These are phyloP conservation scores for Pyrenula massariospora DNA, from an alignment of 495 filamentous ascomycete species.

Conservation along the genomic window DNA sequence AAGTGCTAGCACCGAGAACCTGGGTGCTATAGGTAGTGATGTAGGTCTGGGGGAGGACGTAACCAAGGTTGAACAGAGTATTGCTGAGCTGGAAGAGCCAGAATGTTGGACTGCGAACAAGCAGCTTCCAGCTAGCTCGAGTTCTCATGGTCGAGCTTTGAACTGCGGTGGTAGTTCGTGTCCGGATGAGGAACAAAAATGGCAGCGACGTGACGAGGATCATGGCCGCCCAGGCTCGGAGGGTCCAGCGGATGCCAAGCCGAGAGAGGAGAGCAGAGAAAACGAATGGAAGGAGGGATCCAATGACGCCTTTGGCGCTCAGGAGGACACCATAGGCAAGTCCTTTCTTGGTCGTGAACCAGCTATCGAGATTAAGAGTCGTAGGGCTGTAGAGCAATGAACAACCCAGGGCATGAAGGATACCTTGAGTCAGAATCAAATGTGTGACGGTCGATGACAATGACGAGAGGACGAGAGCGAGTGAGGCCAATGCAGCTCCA, in stretches of 20 bases:
- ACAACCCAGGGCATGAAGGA: slow-evolving; percentile 40
- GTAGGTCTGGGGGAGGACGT: slow-evolving; percentile 56
- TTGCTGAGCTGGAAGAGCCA: slow-evolving; percentile 44
- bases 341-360: slow-evolving; percentile 42
- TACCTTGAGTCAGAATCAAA: slow-evolving; percentile 42
- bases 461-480: slow-evolving; percentile 30
- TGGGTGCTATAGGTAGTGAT: slow-evolving; percentile 47
- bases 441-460: slow-evolving; percentile 39
- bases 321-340: slow-evolving; percentile 38
- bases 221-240: slow-evolving; percentile 39
- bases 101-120: slow-evolving; percentile 26
- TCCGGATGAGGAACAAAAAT: slow-evolving; percentile 44
- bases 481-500: slow-evolving; percentile 29
- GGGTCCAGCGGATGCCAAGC: slow-evolving; percentile 44
- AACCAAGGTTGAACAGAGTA: slow-evolving; percentile 51
- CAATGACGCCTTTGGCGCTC: slow-evolving; percentile 37
- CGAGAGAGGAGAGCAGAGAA: slow-evolving; percentile 35
- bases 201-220: slow-evolving; percentile 37
- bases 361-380: slow-evolving; percentile 44
- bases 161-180: slow-evolving; percentile 34
- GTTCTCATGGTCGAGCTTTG: slow-evolving; percentile 23
- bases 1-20: slow-evolving; percentile 29
- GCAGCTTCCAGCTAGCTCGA: slow-evolving; percentile 31
- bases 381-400: slow-evolving; percentile 37
- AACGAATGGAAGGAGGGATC: slow-evolving; percentile 40